Evolutionary conservation across 2,329 filamentous ascomycete genomes (phyloP).

Genomic region (Aureobasidium pullulans): DNA sequence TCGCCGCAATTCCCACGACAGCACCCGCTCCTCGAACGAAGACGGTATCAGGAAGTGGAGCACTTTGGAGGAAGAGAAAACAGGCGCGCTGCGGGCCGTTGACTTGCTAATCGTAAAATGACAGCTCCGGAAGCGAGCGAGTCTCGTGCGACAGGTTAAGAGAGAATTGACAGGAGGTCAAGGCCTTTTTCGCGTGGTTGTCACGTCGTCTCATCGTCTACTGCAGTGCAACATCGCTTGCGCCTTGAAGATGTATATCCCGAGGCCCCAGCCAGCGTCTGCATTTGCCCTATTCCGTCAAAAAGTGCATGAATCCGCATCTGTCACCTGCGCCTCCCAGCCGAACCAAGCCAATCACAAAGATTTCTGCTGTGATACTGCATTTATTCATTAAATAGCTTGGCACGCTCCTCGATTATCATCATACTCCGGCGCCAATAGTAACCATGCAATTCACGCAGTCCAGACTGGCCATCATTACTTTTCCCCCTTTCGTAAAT

Average conservation of each 20-base stretch:
- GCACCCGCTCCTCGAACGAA: not conserved
- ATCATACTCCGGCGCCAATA: constrained; percentile 4
- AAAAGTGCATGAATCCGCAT: not conserved
- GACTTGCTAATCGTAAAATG: not conserved
- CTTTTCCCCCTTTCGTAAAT: not conserved
- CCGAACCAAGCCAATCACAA: not conserved
- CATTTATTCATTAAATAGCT: constrained; percentile 5
- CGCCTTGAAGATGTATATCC: constrained; percentile 7
- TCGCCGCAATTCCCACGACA: constrained; percentile 3
- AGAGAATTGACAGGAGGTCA: constrained; percentile 8
- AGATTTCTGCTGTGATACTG: not conserved
- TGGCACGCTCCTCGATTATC: not conserved
- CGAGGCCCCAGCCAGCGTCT: not conserved
- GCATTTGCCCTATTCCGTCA: constrained; percentile 2
- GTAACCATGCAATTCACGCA: constrained; percentile 6
- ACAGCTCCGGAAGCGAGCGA: constrained; percentile 12
- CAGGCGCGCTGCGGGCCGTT: constrained; percentile 5
- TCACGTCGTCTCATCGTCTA: constrained; percentile 12
- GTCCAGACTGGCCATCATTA: not conserved
- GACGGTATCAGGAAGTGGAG: not conserved
- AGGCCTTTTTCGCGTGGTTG: constrained; percentile 10
- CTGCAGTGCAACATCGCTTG: constrained; percentile 7
- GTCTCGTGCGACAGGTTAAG: constrained; percentile 1
- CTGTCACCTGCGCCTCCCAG: constrained; percentile 9
- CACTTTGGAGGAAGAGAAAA: not conserved